Evolutionary conservation across 805 yeast genomes (phyloP).

Genomic region (Zygosaccharomyces bisporus): DNA sequence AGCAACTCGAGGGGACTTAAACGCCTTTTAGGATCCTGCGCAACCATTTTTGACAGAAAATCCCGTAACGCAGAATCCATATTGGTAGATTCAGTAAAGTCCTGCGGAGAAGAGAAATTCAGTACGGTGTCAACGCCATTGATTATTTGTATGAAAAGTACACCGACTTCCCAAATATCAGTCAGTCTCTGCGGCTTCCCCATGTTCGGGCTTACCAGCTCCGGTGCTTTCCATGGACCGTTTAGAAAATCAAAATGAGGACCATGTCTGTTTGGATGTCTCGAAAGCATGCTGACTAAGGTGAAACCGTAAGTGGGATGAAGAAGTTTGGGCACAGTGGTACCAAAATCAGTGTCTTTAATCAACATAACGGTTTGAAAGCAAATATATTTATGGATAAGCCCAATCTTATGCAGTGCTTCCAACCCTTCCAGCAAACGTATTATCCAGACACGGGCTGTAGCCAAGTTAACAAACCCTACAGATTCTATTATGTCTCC

Average conservation of each 20-base stretch:
- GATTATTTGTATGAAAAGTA: constrained; percentile 62
- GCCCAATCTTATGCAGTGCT: constrained; percentile 77
- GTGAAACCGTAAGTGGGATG: constrained; percentile 58
- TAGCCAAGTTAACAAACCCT: constrained; percentile 60
- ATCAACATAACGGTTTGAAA: constrained; percentile 55
- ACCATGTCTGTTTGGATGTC: constrained; percentile 37
- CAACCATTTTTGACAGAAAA: constrained; percentile 63
- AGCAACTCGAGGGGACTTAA: constrained; percentile 81
- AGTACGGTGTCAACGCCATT: constrained; percentile 55
- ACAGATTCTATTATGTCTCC: constrained; percentile 65
- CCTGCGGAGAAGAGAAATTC: constrained; percentile 56
- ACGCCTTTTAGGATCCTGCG: constrained; percentile 61
- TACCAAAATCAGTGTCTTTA: constrained; percentile 49
- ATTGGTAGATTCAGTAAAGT: constrained; percentile 48
- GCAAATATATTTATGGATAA: constrained; percentile 66
- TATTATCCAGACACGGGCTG: constrained; percentile 85
- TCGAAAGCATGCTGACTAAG: constrained; percentile 39
- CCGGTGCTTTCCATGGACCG: constrained; percentile 77
- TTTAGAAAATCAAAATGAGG: constrained; percentile 21
- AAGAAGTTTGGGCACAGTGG: constrained; percentile 54
- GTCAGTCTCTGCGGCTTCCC: constrained; percentile 67
- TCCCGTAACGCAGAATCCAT: constrained; percentile 60
- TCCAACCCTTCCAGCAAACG: constrained; percentile 84
- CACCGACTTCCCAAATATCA: constrained; percentile 93
- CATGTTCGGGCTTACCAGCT: constrained; percentile 40